Base-by-base conservation (phyloP, 2,329 filamentous ascomycete genomes). In the Pseudocercospora eumusae region DNA sequence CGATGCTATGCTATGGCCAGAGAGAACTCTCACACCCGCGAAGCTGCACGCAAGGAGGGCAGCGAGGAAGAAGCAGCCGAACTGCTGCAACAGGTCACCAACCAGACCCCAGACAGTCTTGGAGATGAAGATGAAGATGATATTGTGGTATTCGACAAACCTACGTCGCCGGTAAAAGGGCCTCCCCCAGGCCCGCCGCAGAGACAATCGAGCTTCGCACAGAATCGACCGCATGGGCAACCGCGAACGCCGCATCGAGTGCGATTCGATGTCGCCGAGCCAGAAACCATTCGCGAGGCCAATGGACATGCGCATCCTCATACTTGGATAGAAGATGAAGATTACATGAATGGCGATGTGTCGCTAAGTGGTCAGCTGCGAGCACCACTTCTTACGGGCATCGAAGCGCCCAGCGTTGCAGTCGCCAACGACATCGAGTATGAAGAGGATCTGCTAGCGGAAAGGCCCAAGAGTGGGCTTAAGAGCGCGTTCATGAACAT, bases 401-500 rank as follows among this genome's bases (percentile, higher is more conserved):
- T 96, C 66, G 90, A 95, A 76, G 91, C 91, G 0, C 92, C 93
- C 0, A 90, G 89, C 64, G 83, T 90, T 52, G 87, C 91, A 10
- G 78, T 96, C 53, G 91, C 82, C 79, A 88, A 77, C 68, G 82
- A 85, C 59, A 70, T 78, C 2, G 78, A 83, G 62, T 82, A 85
- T 69, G 18, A 54, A 36, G 79, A 82, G 59, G 83, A 87, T 56
- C 74, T 88, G 60, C 84, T 87, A 68, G 81, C 76, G 65, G 82
- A 84, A 20, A 84, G 93, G 60, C 92, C 93, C 52, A 93, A 93
- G 78, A 96, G 91, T 61, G 89, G 90, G 4, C 83, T 98, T 78
- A 83, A 85, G 65, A 91, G 89, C 74, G 93, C 95, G 2, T 98
- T 99, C 70, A 96, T 98, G 92, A 99, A 99, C 79, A 99, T 99